Percentiles rank a stretch among this genome's conserved stretches.
Conservation (phyloP, 2,329 filamentous ascomycete species). For the Dactylellina drechsleri region DNA sequence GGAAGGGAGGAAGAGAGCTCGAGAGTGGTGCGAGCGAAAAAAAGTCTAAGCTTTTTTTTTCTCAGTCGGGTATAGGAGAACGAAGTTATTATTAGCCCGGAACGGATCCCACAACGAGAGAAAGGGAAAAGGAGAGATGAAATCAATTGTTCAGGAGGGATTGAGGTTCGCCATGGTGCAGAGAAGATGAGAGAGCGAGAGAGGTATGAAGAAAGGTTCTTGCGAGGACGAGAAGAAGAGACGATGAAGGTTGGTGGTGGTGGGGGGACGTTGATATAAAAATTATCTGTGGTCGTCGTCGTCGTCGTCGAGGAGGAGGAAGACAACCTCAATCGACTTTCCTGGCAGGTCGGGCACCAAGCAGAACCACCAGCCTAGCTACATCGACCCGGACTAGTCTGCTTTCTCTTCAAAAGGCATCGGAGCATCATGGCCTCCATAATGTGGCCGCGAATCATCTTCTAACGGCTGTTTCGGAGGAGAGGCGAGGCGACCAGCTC, state of each 20-base stretch:
- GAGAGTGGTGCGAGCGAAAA: slow-evolving; percentile 43
- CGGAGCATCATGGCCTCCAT: slow-evolving; percentile 1
- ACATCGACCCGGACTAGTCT: background rate
- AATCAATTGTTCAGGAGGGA: slow-evolving; percentile 24
- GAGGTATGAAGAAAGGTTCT: slow-evolving; percentile 24
- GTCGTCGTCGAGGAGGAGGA: background rate
- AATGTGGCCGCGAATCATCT: no score
- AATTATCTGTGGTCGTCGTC: background rate
- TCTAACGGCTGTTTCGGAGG: slow-evolving; percentile 18
- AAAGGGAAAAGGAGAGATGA: slow-evolving; percentile 12
- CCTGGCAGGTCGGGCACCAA: background rate
- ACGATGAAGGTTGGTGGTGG: slow-evolving; percentile 8
- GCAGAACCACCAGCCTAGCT: background rate
- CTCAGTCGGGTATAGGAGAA: slow-evolving; percentile 34
- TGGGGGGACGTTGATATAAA: background rate
- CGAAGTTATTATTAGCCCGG: background rate
- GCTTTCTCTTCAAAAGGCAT: background rate
- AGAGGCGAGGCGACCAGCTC: slow-evolving; percentile 22
- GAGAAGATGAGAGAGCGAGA: slow-evolving; percentile 14
- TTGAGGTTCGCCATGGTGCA: slow-evolving; percentile 46
- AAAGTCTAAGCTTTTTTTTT: slow-evolving; percentile 45
- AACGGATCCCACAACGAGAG: slow-evolving; percentile 20
- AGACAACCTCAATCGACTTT: slow-evolving; percentile 2
- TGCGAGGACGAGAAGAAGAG: slow-evolving; percentile 19
- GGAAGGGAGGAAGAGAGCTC: slow-evolving; percentile 8